These are phyloP conservation scores for Phytophthora pluvialis DNA, from an alignment of 352 stramenopile species.

Conservation along the genomic window DNA sequence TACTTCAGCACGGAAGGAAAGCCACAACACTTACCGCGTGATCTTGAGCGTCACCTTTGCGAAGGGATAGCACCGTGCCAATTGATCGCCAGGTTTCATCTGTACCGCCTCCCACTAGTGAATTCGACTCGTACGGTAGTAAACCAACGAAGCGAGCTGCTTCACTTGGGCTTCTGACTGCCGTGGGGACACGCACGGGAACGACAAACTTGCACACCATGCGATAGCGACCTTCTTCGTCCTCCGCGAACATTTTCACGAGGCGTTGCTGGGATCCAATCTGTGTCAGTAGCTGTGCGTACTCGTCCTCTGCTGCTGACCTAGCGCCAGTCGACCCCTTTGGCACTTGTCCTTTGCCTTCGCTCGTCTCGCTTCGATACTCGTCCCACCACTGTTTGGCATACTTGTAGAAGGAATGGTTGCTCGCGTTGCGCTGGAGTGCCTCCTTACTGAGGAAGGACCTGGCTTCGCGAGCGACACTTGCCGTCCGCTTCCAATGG, in stretches of 20 bases:
- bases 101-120: constrained; percentile 53
- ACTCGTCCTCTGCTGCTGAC: constrained; percentile 25
- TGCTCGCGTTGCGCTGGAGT: constrained; percentile 56
- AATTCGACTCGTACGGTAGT: constrained; percentile 67
- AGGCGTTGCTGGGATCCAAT: constrained; percentile 41
- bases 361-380: constrained; percentile 51
- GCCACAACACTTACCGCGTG: constrained; percentile 58
- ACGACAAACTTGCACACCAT: constrained; percentile 90
- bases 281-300: constrained; percentile 19
- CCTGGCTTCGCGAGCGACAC: constrained; percentile 50
- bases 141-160: constrained; percentile 87
- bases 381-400: constrained; percentile 89
- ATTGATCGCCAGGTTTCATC: constrained; percentile 86
- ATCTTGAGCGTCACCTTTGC: constrained; percentile 83
- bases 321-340: not conserved
- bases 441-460: constrained; percentile 63
- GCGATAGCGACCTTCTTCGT: constrained; percentile 85
- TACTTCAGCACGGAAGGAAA: not conserved
- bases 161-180: constrained; percentile 78
- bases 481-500: constrained; percentile 52
- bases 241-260: constrained; percentile 87
- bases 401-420: constrained; percentile 81
- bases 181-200: constrained; percentile 49
- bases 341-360: constrained; percentile 12
- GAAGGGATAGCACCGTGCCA: constrained; percentile 69